A percentile compares a stretch with the other conserved stretches of the same genome.
These are phyloP conservation scores for Hypoxylon rubiginosum DNA, from an alignment of 2,329 filamentous ascomycete species.

Conservation along the genomic window DNA sequence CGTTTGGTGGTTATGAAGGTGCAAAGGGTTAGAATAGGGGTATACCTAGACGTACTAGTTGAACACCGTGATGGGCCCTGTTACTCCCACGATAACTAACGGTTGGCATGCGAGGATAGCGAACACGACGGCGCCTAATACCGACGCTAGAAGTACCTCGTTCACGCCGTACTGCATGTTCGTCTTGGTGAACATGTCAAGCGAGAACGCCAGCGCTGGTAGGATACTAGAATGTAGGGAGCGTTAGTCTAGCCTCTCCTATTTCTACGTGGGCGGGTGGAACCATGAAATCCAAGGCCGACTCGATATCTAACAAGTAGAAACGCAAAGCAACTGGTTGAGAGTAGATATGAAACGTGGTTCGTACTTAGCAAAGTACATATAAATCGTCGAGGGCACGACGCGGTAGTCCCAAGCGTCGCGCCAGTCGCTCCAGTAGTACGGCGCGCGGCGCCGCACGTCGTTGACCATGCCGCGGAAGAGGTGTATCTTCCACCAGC, in stretches of 20 bases:
- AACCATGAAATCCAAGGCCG: neutral
- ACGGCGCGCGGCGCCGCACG: slow-evolving; percentile 79
- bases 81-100: slow-evolving; percentile 90
- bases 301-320: neutral
- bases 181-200: slow-evolving; percentile 95
- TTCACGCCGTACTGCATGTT: slow-evolving; percentile 89
- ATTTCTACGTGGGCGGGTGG: neutral
- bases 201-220: slow-evolving; percentile 87
- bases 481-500: slow-evolving; percentile 81
- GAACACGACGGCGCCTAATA: slow-evolving; percentile 86
- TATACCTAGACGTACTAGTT: slow-evolving; percentile 74
- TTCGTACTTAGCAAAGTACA: slow-evolving; percentile 92
- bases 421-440: slow-evolving; percentile 83
- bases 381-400: slow-evolving; percentile 88
- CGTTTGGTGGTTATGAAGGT: too few relatives aligned
- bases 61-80: slow-evolving; percentile 91
- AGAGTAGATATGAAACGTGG: too few relatives aligned
- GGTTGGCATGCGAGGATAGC: slow-evolving; percentile 84
- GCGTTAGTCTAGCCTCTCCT: slow-evolving; percentile 6
- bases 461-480: slow-evolving; percentile 87
- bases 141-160: slow-evolving; percentile 88
- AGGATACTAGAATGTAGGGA: slow-evolving; percentile 72
- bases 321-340: slow-evolving; percentile 1
- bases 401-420: slow-evolving; percentile 94
- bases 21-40: too few relatives aligned